Evolutionary conservation across 495 filamentous ascomycete species (phyloP).

Genomic region (Penicillium crystallinum): DNA sequence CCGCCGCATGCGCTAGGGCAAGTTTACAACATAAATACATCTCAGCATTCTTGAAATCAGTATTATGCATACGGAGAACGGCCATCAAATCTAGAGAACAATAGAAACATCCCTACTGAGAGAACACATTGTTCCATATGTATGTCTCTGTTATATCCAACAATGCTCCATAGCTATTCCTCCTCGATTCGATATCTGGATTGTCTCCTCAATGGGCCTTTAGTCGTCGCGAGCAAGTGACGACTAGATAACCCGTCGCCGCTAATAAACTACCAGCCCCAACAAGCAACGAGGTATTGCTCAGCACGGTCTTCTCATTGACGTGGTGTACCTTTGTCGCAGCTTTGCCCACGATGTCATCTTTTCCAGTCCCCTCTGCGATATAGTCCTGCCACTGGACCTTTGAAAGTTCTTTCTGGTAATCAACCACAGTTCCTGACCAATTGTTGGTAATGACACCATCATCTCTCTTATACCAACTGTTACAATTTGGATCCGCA

Average conservation of each 20-base stretch:
- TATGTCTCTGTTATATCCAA: too few relatives aligned
- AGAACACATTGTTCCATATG: too few relatives aligned
- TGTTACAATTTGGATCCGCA: conserved; percentile 50
- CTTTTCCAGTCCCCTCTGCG: conserved; percentile 32
- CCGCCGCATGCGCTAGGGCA: too few relatives aligned
- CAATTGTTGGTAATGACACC: conserved; percentile 56
- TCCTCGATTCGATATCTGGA: neutral
- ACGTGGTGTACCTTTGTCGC: conserved; percentile 37
- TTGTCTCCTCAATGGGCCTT: neutral
- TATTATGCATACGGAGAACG: too few relatives aligned
- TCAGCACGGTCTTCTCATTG: conserved; percentile 38
- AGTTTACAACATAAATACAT: too few relatives aligned
- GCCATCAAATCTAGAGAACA: too few relatives aligned
- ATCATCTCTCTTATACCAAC: conserved; percentile 52
- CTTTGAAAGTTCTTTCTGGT: conserved; percentile 39
- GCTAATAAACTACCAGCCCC: conserved; percentile 27
- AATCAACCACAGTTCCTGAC: conserved; percentile 46
- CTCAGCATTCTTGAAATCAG: too few relatives aligned
- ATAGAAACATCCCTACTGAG: too few relatives aligned
- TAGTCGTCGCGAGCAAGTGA: conserved; percentile 1
- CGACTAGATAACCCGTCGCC: conserved; percentile 10
- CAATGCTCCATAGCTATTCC: neutral
- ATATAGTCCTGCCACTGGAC: conserved; percentile 48
- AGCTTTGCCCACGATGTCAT: conserved; percentile 25
- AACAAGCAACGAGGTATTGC: conserved; percentile 27